Evolutionary conservation across 2,329 filamentous ascomycete genomes (phyloP).

Genomic region (Aspergillus candidus): DNA sequence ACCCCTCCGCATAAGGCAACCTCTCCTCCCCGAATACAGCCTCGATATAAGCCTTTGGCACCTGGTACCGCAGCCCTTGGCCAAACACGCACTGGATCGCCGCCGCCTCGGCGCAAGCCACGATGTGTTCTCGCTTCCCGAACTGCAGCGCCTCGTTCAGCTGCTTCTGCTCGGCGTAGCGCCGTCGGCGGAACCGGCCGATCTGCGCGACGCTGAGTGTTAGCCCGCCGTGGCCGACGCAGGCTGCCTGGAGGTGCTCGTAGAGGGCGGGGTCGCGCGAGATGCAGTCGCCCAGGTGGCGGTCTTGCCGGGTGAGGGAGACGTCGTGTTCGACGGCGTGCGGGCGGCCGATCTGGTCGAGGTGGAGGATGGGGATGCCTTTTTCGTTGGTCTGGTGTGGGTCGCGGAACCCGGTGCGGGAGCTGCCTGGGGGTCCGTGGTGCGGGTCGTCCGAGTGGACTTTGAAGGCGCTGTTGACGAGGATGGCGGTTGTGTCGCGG

Average conservation of each 20-base stretch:
- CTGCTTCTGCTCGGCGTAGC: slow-evolving; percentile 7
- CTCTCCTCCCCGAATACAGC: slow-evolving; percentile 13
- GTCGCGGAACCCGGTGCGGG: slow-evolving; percentile 9
- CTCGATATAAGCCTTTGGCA: slow-evolving; percentile 10
- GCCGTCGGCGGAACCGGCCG: slow-evolving; percentile 7
- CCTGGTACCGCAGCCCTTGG: slow-evolving; percentile 2
- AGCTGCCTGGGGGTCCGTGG: slow-evolving; percentile 1
- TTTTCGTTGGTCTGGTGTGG: slow-evolving; percentile 6
- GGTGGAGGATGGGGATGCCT: slow-evolving; percentile 7
- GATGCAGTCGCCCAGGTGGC: slow-evolving; percentile 11
- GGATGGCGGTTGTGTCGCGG: neutral
- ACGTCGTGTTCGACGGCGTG: slow-evolving; percentile 15
- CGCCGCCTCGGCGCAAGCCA: slow-evolving; percentile 9
- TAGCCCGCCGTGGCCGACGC: neutral
- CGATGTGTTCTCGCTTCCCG: slow-evolving; percentile 3
- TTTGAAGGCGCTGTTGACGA: slow-evolving; percentile 9
- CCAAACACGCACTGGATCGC: slow-evolving; percentile 10
- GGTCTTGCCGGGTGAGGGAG: slow-evolving; percentile 13
- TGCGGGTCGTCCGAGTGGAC: slow-evolving; percentile 10
- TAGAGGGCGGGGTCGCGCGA: slow-evolving; percentile 4
- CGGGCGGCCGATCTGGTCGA: slow-evolving; percentile 12
- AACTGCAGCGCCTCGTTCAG: slow-evolving; percentile 6
- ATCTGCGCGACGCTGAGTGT: slow-evolving; percentile 3
- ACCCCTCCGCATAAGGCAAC: slow-evolving; percentile 13
- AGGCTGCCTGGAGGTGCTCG: slow-evolving; percentile 1